Percentiles rank a stretch among this genome's conserved stretches.
These are phyloP conservation scores for Pythium rhizo-oryzae DNA, from an alignment of 352 stramenopile genomes.

Conservation along the genomic window DNA sequence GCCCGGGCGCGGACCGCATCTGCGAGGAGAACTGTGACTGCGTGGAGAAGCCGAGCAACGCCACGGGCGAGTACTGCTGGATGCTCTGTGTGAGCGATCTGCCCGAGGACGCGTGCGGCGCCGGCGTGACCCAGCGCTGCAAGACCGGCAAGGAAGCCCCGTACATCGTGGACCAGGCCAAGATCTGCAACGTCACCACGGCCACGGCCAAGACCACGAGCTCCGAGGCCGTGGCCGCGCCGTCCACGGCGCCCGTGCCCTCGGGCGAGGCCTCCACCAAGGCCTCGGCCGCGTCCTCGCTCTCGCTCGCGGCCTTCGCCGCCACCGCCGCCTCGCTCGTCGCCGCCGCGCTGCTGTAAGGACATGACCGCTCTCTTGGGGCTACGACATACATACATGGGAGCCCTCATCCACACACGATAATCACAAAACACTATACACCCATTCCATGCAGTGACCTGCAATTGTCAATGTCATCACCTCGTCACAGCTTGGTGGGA, in stretches of 20 bases:
- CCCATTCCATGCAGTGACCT: too few species aligned
- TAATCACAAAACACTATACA: too few species aligned
- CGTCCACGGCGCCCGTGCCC: not conserved
- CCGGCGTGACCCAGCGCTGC: slow-evolving; percentile 18
- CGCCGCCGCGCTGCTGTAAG: slow-evolving; percentile 1
- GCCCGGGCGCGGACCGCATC: slow-evolving; percentile 27
- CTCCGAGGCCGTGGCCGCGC: slow-evolving; percentile 1
- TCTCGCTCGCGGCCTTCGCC: slow-evolving; percentile 10
- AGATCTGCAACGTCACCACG: slow-evolving; percentile 24
- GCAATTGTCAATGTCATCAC: too few species aligned
- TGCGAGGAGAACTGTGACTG: slow-evolving; percentile 41
- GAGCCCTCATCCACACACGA: too few species aligned
- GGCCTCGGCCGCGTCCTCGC: not conserved
- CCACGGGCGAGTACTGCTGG: slow-evolving; percentile 38
- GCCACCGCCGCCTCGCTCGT: slow-evolving; percentile 4
- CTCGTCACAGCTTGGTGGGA: too few species aligned
- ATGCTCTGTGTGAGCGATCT: slow-evolving; percentile 42
- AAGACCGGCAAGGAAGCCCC: slow-evolving; percentile 32
- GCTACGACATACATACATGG: too few species aligned
- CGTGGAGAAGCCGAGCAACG: slow-evolving; percentile 28
- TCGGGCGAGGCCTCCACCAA: slow-evolving; percentile 1
- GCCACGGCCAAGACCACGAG: slow-evolving; percentile 12
- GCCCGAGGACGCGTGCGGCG: slow-evolving; percentile 17
- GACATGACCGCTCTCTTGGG: not conserved
- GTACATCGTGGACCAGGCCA: slow-evolving; percentile 33